Base-by-base conservation (phyloP, 257 asterid genomes). In the Solanum arcanum region DNA sequence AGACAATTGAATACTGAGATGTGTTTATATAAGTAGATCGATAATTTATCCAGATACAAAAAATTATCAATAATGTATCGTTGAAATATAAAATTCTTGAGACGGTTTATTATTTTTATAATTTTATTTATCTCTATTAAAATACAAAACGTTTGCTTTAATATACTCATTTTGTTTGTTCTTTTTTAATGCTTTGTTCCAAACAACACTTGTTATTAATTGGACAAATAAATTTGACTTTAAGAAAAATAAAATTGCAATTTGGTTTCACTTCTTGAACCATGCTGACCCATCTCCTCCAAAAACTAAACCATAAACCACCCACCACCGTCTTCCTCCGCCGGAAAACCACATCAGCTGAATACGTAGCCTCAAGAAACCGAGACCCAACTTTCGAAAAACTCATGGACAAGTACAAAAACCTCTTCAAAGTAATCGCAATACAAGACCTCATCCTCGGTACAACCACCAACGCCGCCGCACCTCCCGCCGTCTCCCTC, bases 311-410 rank as follows among this genome's bases (percentile, higher is more conserved):
- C 64, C 25, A 56, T 3, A 29, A 47, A 47, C 86, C 86, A 31
- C 33, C 70, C 80, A 25, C 81, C 87, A 14, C 87, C 86, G 12
- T 83, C 86, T 83, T 90, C 91, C 75, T 78, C 93, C 97, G 98
- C 88, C 80, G 91, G 8, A 95, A 95, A 93, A 94, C 98, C 89
- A 90, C 95, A 62, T 92, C 98, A 2, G 91, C 95, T 18, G 90
- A 91, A 14, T 95, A 93, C 62, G 98, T 95, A 70, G 90, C 94
- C 33, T 91, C 95, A 27, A 90, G 99, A 89, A 92, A 93, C 83
- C 93, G 98, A 83, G 99, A 96, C 86, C 96, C 98, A 80, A 95
- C 94, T 60, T 94, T 96, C 88, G 99, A 96, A 59, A 95, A 95
- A 85, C 94, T 95, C 46, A 96, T 94, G 99, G 98, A 94, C 75